Evolutionary conservation across 768 basidiomycete species (phyloP).

Genomic region (Lactifluus rugatus): DNA sequence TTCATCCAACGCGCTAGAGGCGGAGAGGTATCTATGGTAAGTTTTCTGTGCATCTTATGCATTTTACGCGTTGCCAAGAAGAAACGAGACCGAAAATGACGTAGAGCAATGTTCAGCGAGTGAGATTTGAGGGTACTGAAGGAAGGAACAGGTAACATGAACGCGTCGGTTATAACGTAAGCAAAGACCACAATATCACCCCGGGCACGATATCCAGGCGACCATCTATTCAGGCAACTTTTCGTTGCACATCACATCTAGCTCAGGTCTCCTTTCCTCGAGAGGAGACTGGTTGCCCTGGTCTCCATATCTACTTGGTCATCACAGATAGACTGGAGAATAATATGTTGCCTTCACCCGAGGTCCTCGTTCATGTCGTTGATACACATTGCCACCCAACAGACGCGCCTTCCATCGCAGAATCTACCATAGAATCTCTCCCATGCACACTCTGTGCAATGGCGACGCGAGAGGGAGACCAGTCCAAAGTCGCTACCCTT

Average conservation of each 20-base stretch:
- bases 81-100: background rate
- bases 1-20: slow-evolving; percentile 44
- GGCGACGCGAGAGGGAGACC: slow-evolving; percentile 60
- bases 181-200: background rate
- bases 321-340: background rate
- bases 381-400: slow-evolving; percentile 95
- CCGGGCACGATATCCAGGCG: background rate
- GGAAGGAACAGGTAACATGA: background rate
- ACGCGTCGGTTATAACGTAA: background rate
- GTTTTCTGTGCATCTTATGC: background rate
- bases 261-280: no score
- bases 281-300: background rate
- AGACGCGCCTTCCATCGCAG: slow-evolving; percentile 43
- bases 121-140: no score
- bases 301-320: background rate
- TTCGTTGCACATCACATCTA: background rate
- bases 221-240: background rate
- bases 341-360: slow-evolving; percentile 22
- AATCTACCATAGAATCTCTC: slow-evolving; percentile 42
- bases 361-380: slow-evolving; percentile 57
- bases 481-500: slow-evolving; percentile 57
- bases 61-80: background rate
- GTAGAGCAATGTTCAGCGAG: background rate
- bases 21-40: slow-evolving; percentile 28
- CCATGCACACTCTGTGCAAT: slow-evolving; percentile 74